phyloP scores from a whole-genome alignment of 805 yeast genomes.

The Lipomyces mesembrius region DNA sequence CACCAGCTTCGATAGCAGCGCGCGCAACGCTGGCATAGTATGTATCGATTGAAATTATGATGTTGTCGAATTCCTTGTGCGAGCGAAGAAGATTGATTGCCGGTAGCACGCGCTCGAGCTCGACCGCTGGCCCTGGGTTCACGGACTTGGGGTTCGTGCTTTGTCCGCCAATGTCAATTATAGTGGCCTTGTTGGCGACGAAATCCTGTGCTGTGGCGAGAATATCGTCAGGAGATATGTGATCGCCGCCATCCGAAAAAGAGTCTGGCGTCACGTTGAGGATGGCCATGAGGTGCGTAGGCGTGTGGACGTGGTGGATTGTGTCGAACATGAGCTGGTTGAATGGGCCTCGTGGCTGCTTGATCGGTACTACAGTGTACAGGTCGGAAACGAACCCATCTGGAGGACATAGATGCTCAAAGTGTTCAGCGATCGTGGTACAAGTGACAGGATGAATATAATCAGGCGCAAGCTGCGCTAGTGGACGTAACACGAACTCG shows the following conservation, averaged over 20 bases:
- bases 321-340: constrained; percentile 53
- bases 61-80: constrained; percentile 46
- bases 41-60: constrained; percentile 83
- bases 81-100: constrained; percentile 64
- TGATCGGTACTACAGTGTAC: constrained; percentile 35
- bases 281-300: constrained; percentile 84
- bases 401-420: constrained; percentile 55
- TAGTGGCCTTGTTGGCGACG: constrained; percentile 65
- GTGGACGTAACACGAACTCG: constrained; percentile 85
- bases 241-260: constrained; percentile 84
- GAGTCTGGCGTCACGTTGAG: constrained; percentile 93
- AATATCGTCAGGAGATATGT: constrained; percentile 45
- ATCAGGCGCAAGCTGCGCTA: constrained; percentile 77
- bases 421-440: constrained; percentile 73
- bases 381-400: constrained; percentile 40
- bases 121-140: constrained; percentile 67
- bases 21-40: constrained; percentile 77
- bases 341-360: constrained; percentile 34
- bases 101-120: constrained; percentile 71
- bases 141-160: constrained; percentile 86
- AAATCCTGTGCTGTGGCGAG: constrained; percentile 55
- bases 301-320: constrained; percentile 47
- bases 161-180: constrained; percentile 92
- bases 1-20: constrained; percentile 72
- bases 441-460: constrained; percentile 83